These are phyloP conservation scores for Choiromyces venosus DNA, from an alignment of 495 filamentous ascomycete genomes.

Conservation along the genomic window DNA sequence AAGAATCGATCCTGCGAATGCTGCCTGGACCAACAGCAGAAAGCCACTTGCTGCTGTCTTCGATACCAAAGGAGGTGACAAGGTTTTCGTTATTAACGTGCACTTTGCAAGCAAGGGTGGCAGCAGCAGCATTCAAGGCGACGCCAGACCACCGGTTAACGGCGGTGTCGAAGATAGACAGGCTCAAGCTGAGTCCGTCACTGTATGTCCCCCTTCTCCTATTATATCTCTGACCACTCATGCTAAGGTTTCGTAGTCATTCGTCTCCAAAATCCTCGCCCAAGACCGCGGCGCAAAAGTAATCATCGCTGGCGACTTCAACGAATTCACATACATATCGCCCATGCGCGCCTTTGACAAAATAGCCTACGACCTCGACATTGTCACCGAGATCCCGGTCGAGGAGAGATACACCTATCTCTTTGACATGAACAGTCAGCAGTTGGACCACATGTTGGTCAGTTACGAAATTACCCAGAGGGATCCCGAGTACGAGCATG, in stretches of 20 bases:
- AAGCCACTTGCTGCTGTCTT: conserved; percentile 58
- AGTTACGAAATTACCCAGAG: conserved; percentile 44
- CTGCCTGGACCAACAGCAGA: conserved; percentile 50
- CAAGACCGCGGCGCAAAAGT: conserved; percentile 47
- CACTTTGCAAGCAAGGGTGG: conserved; percentile 56
- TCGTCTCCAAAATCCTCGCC: conserved; percentile 47
- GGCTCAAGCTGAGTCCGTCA: conserved; percentile 48
- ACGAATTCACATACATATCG: conserved; percentile 56
- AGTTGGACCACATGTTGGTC: conserved; percentile 59
- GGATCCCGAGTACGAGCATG: conserved; percentile 51
- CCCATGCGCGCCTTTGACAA: conserved; percentile 48
- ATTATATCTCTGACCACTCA: neutral
- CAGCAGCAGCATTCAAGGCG: conserved; percentile 53
- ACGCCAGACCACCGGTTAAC: conserved; percentile 57
- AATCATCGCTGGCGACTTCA: conserved; percentile 55
- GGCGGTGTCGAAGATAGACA: conserved; percentile 49
- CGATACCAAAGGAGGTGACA: conserved; percentile 47
- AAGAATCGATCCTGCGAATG: conserved; percentile 52
- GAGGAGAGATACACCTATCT: conserved; percentile 59
- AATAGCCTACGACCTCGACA: conserved; percentile 53
- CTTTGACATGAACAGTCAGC: conserved; percentile 52
- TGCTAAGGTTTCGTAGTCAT: conserved; percentile 17
- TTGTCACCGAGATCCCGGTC: conserved; percentile 44
- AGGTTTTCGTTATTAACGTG: conserved; percentile 59
- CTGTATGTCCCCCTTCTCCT: conserved; percentile 32